A percentile compares a stretch with the other conserved stretches of the same genome.
These are phyloP conservation scores for Pestalotiopsis sp. DNA, from an alignment of 2,329 filamentous ascomycete genomes.

Conservation along the genomic window DNA sequence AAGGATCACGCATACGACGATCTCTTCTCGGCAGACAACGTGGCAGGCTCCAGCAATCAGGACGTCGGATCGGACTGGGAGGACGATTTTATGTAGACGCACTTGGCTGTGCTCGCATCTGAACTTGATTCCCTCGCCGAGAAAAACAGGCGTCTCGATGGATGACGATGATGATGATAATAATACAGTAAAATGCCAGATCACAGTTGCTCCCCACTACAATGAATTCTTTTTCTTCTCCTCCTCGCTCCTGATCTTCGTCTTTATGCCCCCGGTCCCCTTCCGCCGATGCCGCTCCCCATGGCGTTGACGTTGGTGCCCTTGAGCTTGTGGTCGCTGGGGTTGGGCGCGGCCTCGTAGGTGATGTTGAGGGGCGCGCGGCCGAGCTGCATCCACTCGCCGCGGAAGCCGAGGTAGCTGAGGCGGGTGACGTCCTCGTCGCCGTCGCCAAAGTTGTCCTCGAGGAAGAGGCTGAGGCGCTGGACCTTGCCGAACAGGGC, in stretches of 20 bases:
- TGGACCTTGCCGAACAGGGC: constrained; percentile 87
- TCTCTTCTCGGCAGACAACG: constrained; percentile 80
- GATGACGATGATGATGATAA: not conserved
- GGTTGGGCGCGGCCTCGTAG: constrained; percentile 94
- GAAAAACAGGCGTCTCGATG: not conserved
- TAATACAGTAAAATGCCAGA: constrained; percentile 10
- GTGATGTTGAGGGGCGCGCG: constrained; percentile 82
- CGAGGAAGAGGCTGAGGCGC: constrained; percentile 81
- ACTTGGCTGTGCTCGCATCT: not conserved
- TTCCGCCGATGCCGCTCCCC: constrained; percentile 55
- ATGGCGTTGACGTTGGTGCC: constrained; percentile 57
- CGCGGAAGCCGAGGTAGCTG: constrained; percentile 88
- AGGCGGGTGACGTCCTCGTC: constrained; percentile 81
- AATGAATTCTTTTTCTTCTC: too few relatives aligned
- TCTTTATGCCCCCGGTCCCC: constrained; percentile 35
- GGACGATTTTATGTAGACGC: constrained; percentile 86
- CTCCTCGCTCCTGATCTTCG: too few relatives aligned
- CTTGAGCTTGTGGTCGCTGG: constrained; percentile 77
- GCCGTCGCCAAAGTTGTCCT: constrained; percentile 83
- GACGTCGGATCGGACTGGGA: constrained; percentile 76
- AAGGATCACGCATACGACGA: constrained; percentile 99
- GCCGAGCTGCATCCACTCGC: constrained; percentile 87
- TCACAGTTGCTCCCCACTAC: not conserved
- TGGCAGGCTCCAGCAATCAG: constrained; percentile 81
- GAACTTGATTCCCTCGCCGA: not conserved